Evolutionary conservation across 2,329 filamentous ascomycete species (phyloP), one percentile per base, ranked within the genome.

Genomic region (Thielaviopsis euricoi): DNA sequence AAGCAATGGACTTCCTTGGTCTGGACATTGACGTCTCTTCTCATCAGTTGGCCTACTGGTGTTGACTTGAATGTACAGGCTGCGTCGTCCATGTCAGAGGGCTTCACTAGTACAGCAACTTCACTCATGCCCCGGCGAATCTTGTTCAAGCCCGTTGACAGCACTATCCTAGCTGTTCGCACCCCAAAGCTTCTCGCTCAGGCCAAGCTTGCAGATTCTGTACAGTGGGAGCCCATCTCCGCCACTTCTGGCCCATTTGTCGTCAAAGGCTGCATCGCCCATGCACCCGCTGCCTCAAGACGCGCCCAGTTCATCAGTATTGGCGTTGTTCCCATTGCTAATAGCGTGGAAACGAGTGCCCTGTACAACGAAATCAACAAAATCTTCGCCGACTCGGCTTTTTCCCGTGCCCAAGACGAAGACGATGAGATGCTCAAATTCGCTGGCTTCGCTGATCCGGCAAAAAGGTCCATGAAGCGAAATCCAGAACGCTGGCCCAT

Each of bases 401-500:
- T 97, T 70, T 19, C 43, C 6, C 43, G 43, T 3, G 88, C 89
- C 0, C 69, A 73, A 0, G 68, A 74, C 3, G 81, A 84, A 21
- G 74, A 78, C 1, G 64, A 67, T 6, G 67, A 69, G 46, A 69
- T 69, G 29, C 26, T 26, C 37, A 59, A 56, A 6, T 69, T 43
- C 64, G 61, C 63, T 60, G 22, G 49, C 13, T 79, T 76, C 59
- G 68, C 64, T 6, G 73, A 76, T 26, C 72, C 71, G 1, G 22
- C 62, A 43, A 81, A 74, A 64, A 69, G 70, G 13, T 76, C 17
- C 7, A n/a, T 48, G 19, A 52, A 74, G 50, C 91, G 87, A 66
- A 76, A 82, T 0, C 73, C 90, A 10, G 89, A 96, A 65, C 79
- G 81, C 55, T 93, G 88, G 82, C 89, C 91, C 0, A 91, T 91